phyloP scores from a whole-genome alignment of 768 basidiomycete species.

The Xanthoconium stramineum region DNA sequence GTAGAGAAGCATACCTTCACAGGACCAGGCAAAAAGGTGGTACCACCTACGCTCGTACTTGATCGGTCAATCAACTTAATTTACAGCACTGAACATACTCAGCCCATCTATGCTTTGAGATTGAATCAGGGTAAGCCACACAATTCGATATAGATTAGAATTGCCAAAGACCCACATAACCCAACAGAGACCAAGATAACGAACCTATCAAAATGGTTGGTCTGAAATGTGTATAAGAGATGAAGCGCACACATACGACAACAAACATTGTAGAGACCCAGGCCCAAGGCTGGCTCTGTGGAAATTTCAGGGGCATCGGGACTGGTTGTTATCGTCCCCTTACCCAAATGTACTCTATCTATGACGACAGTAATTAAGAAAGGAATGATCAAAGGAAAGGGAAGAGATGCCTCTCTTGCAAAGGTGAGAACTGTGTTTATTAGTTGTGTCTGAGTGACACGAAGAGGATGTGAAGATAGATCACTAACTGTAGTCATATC shows the following conservation, averaged over 20 bases:
- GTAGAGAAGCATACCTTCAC: background rate
- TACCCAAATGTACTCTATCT: slow-evolving; percentile 16
- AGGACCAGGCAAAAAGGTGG: slow-evolving; percentile 10
- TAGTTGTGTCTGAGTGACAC: background rate
- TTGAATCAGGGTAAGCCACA: background rate
- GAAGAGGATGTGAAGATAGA: background rate
- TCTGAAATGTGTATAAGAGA: too few relatives aligned
- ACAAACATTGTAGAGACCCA: slow-evolving; percentile 14
- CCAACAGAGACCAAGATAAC: slow-evolving; percentile 9
- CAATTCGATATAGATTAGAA: too few relatives aligned
- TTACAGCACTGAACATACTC: too few relatives aligned
- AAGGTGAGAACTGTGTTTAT: slow-evolving; percentile 9
- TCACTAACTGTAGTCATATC: slow-evolving; percentile 10
- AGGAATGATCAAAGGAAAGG: too few relatives aligned
- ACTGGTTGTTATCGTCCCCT: background rate
- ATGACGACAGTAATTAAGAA: too few relatives aligned
- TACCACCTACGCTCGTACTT: background rate
- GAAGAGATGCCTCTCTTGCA: background rate
- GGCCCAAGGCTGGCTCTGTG: slow-evolving; percentile 1
- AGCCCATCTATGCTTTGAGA: background rate
- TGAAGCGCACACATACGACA: background rate
- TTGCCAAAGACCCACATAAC: background rate
- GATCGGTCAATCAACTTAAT: background rate
- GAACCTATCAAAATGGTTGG: slow-evolving; percentile 1
- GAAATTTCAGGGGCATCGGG: too few relatives aligned